Percentiles rank a stretch among this genome's conserved stretches.
These are phyloP conservation scores for Paraleonurus japonicus DNA, from an alignment of 257 asterid species.

Conservation along the genomic window DNA sequence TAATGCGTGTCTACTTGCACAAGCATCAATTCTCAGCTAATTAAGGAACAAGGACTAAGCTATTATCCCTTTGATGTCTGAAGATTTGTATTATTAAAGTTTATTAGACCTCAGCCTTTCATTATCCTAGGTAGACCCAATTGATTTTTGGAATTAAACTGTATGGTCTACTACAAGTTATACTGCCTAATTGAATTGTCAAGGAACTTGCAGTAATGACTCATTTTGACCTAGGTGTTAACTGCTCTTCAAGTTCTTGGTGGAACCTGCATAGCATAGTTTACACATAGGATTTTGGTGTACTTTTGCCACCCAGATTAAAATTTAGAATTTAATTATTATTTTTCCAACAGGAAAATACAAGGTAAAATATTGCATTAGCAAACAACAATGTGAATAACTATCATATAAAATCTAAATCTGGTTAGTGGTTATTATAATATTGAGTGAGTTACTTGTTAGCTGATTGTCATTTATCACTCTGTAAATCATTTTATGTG, in stretches of 20 bases:
- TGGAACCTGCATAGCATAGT: slow-evolving; percentile 20
- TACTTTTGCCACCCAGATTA: slow-evolving; percentile 1
- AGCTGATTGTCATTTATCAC: slow-evolving; percentile 7
- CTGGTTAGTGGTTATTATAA: not conserved
- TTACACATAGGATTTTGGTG: slow-evolving; percentile 1
- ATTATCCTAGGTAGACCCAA: not conserved
- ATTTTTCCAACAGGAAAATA: slow-evolving; percentile 18
- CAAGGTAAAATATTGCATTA: slow-evolving; percentile 11
- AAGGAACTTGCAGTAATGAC: not conserved
- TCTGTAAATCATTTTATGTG: slow-evolving; percentile 17
- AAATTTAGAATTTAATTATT: not conserved
- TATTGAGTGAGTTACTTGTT: not conserved
- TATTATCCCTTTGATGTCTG: slow-evolving; percentile 9
- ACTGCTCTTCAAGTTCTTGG: slow-evolving; percentile 2
- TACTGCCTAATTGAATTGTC: not conserved
- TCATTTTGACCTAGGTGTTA: not conserved
- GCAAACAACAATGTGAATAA: not conserved
- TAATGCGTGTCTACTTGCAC: slow-evolving; percentile 13
- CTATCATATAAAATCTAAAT: slow-evolving; percentile 10
- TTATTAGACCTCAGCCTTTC: slow-evolving; percentile 9
- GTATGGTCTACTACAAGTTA: not conserved
- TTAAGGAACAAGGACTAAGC: not conserved
- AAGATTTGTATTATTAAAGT: not conserved
- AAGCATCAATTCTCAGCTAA: not conserved
- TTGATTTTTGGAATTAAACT: not conserved